phyloP scores from a whole-genome alignment of 1,139 yeast genomes.

The Pichia sp. region DNA sequence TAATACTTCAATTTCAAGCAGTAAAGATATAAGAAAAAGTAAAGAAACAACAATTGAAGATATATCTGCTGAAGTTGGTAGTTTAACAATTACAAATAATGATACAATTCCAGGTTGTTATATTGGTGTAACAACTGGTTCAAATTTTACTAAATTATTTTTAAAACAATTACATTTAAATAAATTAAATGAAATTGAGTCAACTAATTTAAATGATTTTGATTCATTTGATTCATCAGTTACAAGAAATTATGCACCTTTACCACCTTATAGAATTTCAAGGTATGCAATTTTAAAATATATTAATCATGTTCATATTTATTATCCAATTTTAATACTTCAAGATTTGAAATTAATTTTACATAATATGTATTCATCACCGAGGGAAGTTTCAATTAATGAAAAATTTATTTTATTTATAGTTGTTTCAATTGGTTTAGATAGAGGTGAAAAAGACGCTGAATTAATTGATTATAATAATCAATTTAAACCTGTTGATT shows the following conservation, averaged over 20 bases:
- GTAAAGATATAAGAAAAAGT: too few relatives aligned
- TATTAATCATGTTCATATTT: constrained; percentile 19
- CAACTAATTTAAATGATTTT: constrained; percentile 7
- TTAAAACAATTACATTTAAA: constrained; percentile 19
- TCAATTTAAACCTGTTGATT: constrained; percentile 21
- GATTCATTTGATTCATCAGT: constrained; percentile 15
- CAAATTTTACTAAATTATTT: constrained; percentile 20
- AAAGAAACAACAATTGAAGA: constrained; percentile 19
- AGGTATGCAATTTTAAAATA: constrained; percentile 14
- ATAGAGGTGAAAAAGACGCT: constrained; percentile 8
- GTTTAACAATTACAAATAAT: constrained; percentile 17
- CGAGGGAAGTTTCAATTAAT: constrained; percentile 17
- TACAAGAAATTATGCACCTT: constrained; percentile 17
- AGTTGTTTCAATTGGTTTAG: constrained; percentile 20
- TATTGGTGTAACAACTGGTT: constrained; percentile 20
- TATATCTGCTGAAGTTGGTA: constrained; percentile 24
- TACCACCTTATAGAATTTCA: constrained; percentile 20
- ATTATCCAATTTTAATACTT: constrained; percentile 18
- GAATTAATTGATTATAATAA: constrained; percentile 10
- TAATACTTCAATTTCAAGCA: too few relatives aligned
- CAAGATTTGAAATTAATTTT: constrained; percentile 12
- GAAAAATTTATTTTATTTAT: constrained; percentile 21
- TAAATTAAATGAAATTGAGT: constrained; percentile 10
- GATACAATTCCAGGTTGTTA: constrained; percentile 17
- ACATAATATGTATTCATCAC: constrained; percentile 12